Evolutionary conservation across 331 rosid species (phyloP).

Genomic region (Erythrophleum ivorense): DNA sequence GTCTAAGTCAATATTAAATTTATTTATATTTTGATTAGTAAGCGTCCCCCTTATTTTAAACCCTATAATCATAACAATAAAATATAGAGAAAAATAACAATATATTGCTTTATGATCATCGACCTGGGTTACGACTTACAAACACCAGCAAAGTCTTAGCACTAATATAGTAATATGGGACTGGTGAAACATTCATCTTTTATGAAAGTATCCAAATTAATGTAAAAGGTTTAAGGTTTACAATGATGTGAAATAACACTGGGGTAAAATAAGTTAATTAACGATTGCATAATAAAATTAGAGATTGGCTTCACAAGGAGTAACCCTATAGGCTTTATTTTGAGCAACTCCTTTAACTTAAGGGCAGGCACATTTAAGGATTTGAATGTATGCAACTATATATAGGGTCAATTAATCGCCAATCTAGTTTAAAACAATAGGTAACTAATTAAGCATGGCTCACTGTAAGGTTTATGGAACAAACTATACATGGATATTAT

Average conservation of each 20-base stretch:
- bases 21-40: slow-evolving; percentile 11
- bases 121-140: neutral
- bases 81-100: neutral
- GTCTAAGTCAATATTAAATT: neutral
- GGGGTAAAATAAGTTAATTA: too few relatives aligned
- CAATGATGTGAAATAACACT: neutral
- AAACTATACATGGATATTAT: neutral
- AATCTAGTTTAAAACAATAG: neutral
- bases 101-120: too few relatives aligned
- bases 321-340: too few relatives aligned
- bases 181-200: too few relatives aligned
- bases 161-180: neutral
- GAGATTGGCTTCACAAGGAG: too few relatives aligned
- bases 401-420: too few relatives aligned
- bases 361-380: too few relatives aligned
- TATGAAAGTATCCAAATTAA: too few relatives aligned
- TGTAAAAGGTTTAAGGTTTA: neutral
- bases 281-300: too few relatives aligned
- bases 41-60: neutral
- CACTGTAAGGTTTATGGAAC: neutral
- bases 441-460: neutral
- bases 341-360: too few relatives aligned
- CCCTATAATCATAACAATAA: neutral
- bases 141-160: neutral
- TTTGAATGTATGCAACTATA: too few relatives aligned